Conservation (phyloP, 768 basidiomycete genomes). For the Suillus clintonianus region DNA sequence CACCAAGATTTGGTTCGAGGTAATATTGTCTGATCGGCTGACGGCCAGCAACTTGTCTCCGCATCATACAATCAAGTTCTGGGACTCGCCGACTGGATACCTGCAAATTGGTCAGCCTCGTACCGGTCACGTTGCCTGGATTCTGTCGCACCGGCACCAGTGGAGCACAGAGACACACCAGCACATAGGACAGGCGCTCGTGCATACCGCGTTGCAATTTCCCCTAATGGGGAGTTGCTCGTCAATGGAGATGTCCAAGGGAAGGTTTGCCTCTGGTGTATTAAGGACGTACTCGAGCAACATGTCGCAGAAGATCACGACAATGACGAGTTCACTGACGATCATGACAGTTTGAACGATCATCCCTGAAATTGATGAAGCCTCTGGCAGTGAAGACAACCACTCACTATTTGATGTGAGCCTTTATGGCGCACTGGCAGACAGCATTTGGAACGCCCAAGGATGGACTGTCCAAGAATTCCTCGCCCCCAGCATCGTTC, state of each 20-base stretch:
- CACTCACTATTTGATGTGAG: neutral
- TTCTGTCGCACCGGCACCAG: neutral
- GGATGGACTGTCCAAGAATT: no score
- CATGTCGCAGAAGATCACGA: neutral
- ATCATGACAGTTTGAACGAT: neutral
- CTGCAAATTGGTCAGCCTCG: neutral
- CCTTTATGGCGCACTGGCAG: no score
- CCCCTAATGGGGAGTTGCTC: neutral
- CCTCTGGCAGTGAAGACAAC: neutral
- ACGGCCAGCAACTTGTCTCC: neutral
- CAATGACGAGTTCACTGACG: no score
- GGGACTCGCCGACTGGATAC: neutral
- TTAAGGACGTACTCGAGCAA: neutral
- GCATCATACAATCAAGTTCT: neutral
- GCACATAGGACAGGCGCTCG: neutral
- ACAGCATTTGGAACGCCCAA: no score
- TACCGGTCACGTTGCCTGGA: neutral
- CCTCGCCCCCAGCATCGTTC: no score
- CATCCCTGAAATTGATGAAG: neutral
- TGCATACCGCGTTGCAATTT: neutral
- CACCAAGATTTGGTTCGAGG: neutral
- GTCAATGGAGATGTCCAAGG: slow-evolving; percentile 13
- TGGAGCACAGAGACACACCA: neutral
- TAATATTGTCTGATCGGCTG: neutral
- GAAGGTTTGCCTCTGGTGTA: slow-evolving; percentile 1